Conservation (phyloP, 768 basidiomycete species). For the Boletellus ananiceps region DNA sequence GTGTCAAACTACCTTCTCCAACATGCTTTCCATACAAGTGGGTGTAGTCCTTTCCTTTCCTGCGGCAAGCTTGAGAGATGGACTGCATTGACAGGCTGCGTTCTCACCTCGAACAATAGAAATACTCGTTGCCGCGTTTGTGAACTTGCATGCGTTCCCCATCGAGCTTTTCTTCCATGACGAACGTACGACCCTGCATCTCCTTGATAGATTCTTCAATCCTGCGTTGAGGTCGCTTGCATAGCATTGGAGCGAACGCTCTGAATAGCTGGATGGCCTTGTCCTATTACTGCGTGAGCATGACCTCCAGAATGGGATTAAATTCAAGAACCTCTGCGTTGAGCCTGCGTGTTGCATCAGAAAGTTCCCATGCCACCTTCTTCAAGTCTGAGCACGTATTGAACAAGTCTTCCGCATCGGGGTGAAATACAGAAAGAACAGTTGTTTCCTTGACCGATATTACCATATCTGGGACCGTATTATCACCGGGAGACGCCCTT, state of each 20-base stretch:
- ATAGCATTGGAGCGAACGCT: constrained; percentile 93
- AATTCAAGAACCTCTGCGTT: constrained; percentile 45
- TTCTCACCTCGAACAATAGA: constrained; percentile 82
- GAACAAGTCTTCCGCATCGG: constrained; percentile 89
- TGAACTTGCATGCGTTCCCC: constrained; percentile 97
- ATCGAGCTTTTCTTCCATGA: constrained; percentile 96
- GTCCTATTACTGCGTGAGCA: constrained; percentile 48
- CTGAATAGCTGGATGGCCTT: constrained; percentile 79
- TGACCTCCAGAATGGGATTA: too few relatives aligned
- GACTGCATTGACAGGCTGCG: background rate
- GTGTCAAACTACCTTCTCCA: constrained; percentile 83
- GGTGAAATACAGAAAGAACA: constrained; percentile 86
- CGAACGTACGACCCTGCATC: constrained; percentile 75
- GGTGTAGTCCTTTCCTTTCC: constrained; percentile 89
- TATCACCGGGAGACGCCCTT: background rate
- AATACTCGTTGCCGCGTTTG: constrained; percentile 85
- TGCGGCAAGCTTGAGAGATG: constrained; percentile 27
- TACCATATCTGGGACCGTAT: constrained; percentile 60
- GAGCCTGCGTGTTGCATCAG: constrained; percentile 66
- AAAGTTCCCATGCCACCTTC: constrained; percentile 86
- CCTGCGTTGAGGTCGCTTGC: constrained; percentile 78
- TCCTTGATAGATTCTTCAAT: constrained; percentile 81
- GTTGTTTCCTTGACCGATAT: constrained; percentile 95
- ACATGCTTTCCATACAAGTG: constrained; percentile 86
- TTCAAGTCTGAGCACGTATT: constrained; percentile 97